phyloP scores from a whole-genome alignment of 345 rosid species.

The Mangifera indica region DNA sequence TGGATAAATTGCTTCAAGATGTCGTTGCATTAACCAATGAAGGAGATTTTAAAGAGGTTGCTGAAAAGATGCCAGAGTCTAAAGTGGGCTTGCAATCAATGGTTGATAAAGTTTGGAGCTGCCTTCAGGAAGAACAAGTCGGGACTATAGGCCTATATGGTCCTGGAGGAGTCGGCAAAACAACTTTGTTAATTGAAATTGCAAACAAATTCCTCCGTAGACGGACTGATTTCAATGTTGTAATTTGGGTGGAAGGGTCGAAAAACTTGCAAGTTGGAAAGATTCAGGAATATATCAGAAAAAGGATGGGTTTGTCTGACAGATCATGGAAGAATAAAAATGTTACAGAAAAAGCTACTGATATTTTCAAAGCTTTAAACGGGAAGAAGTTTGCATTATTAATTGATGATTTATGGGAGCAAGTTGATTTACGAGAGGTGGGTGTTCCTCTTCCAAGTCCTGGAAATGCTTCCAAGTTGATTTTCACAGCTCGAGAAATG shows the following conservation, averaged over 20 bases:
- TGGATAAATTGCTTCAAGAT: neutral
- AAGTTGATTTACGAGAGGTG: neutral
- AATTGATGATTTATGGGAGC: slow-evolving; percentile 14
- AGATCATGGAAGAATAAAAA: neutral
- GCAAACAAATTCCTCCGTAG: neutral
- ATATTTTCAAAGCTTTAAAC: neutral
- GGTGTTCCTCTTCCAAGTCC: slow-evolving; percentile 3
- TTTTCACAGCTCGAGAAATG: slow-evolving; percentile 3
- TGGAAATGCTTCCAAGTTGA: neutral
- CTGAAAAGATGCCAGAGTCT: neutral
- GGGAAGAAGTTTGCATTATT: slow-evolving; percentile 1
- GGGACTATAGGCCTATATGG: slow-evolving; percentile 14
- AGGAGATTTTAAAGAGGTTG: slow-evolving; percentile 8
- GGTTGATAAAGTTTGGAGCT: slow-evolving; percentile 11
- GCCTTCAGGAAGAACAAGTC: neutral
- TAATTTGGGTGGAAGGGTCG: neutral
- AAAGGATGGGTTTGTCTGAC: neutral
- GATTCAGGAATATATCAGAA: neutral
- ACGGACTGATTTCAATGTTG: neutral
- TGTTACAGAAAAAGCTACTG: neutral
- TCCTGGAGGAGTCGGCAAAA: slow-evolving; percentile 17
- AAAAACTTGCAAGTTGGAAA: neutral
- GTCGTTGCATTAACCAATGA: neutral
- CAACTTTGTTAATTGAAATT: slow-evolving; percentile 7
- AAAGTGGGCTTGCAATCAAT: slow-evolving; percentile 6